Conservation (phyloP, 2,329 filamentous ascomycete species). For the Cladosporium colombiae region DNA sequence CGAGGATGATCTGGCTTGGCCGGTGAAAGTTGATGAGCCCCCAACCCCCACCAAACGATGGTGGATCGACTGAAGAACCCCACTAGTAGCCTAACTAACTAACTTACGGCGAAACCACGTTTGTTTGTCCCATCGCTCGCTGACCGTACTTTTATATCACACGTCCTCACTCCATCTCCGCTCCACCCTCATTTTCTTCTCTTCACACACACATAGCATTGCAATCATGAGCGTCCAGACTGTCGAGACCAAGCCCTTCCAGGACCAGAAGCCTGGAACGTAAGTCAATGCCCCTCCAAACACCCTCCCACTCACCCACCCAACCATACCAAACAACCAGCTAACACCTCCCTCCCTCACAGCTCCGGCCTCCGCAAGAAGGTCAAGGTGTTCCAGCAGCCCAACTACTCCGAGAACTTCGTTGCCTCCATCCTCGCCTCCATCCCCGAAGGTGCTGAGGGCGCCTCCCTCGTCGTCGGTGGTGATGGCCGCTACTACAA, state of each 20-base stretch:
- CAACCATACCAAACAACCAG: constrained; percentile 1
- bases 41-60: neutral
- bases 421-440: constrained; percentile 91
- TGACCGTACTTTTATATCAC: too few species aligned
- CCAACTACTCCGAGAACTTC: constrained; percentile 95
- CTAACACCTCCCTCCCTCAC: constrained; percentile 22
- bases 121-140: too few species aligned
- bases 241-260: constrained; percentile 80
- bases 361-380: constrained; percentile 99
- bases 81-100: too few species aligned
- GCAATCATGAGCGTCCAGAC: constrained; percentile 70
- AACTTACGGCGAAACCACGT: neutral
- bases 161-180: too few species aligned
- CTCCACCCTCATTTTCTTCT: constrained; percentile 1
- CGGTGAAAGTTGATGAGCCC: neutral
- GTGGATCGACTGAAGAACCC: too few species aligned
- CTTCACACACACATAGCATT: constrained; percentile 1
- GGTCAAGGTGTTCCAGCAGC: constrained; percentile 95
- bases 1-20: neutral
- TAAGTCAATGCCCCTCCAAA: constrained; percentile 56
- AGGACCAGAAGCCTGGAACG: constrained; percentile 99
- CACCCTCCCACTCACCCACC: neutral
- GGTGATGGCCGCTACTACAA: constrained; percentile 98
- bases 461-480: constrained; percentile 89
- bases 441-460: constrained; percentile 90